phyloP scores from a whole-genome alignment of 2,329 filamentous ascomycete genomes.

The Xylaria sp. region DNA sequence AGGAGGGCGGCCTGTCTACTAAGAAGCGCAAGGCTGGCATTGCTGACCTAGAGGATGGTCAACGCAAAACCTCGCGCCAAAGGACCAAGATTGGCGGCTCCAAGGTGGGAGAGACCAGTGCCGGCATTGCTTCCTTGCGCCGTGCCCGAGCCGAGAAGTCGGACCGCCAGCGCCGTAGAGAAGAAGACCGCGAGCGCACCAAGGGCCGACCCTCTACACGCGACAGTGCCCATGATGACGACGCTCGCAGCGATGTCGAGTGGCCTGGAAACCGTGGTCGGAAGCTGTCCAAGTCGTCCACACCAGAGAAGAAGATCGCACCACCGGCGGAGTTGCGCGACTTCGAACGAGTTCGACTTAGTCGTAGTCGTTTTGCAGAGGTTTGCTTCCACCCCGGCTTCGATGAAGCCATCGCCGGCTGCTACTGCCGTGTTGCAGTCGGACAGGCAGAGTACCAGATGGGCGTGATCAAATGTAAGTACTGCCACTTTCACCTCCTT shows the following conservation, averaged over 20 bases:
- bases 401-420: constrained; percentile 72
- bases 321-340: constrained; percentile 71
- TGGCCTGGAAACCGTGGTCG: constrained; percentile 56
- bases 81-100: constrained; percentile 62
- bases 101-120: constrained; percentile 62
- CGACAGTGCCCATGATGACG: constrained; percentile 43
- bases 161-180: constrained; percentile 57
- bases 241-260: constrained; percentile 74
- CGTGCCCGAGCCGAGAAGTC: constrained; percentile 59
- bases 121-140: constrained; percentile 66
- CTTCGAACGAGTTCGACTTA: constrained; percentile 76
- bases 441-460: constrained; percentile 83
- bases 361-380: constrained; percentile 78
- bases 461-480: constrained; percentile 74
- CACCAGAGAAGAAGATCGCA: constrained; percentile 58
- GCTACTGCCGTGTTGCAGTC: constrained; percentile 79
- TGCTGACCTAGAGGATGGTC: constrained; percentile 71
- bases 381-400: constrained; percentile 94
- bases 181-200: constrained; percentile 55
- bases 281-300: constrained; percentile 43
- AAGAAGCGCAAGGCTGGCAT: constrained; percentile 74
- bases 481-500: background rate
- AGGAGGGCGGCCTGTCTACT: constrained; percentile 55
- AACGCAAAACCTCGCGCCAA: constrained; percentile 68
- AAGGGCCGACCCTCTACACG: constrained; percentile 42